Conservation (phyloP, 352 stramenopile species). For the Achlya hypogyna region DNA sequence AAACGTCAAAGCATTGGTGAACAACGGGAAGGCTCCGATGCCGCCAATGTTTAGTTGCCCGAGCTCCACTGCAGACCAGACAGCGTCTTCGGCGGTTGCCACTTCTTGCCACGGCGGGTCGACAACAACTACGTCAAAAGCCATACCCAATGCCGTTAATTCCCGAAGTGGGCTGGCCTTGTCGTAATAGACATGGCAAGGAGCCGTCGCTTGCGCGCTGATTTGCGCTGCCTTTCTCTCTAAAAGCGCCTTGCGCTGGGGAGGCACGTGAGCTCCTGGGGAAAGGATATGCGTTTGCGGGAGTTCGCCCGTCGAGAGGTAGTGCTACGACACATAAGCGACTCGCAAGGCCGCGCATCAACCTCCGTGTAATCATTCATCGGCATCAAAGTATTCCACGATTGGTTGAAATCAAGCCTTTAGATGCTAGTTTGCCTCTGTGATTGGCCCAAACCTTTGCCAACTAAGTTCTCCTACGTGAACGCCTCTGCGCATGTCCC, state of each 20-base stretch:
- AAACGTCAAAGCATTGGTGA: background rate
- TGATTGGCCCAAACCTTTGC: background rate
- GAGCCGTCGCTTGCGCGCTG: background rate
- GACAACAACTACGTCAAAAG: background rate
- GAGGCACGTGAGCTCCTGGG: background rate
- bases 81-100: background rate
- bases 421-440: no score
- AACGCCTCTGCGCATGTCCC: no score
- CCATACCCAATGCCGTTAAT: background rate
- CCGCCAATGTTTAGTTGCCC: background rate
- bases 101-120: background rate
- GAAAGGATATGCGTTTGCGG: background rate
- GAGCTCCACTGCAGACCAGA: background rate
- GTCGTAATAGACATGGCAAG: background rate
- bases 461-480: no score
- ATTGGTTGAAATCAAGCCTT: background rate
- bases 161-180: background rate
- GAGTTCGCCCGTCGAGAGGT: background rate
- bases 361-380: background rate
- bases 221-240: background rate
- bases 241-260: background rate
- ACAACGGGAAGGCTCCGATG: background rate
- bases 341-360: background rate
- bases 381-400: background rate
- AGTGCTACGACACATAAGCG: background rate